These are phyloP conservation scores for Tripterygium wilfordii DNA, from an alignment of 177 flowering plant species.

Conservation along the genomic window DNA sequence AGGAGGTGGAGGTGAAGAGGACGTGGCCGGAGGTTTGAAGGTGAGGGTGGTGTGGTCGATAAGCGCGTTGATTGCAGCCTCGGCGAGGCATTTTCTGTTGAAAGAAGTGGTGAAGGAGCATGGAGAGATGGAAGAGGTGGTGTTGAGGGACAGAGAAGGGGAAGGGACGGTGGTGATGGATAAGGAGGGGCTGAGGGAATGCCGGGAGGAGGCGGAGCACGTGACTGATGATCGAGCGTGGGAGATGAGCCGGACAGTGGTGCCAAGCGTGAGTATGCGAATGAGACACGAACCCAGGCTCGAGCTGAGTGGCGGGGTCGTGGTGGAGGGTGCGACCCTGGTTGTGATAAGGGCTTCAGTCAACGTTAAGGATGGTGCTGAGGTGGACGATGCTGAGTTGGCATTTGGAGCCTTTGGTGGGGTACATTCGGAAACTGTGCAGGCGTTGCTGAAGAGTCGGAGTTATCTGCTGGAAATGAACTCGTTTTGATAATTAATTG, in stretches of 20 bases:
- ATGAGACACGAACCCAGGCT: constrained; percentile 41
- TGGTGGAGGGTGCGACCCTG: constrained; percentile 44
- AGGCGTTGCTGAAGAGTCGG: constrained; percentile 26
- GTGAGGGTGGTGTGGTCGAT: constrained; percentile 48
- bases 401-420: constrained; percentile 31
- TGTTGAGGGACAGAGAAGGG: constrained; percentile 37
- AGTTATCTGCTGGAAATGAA: constrained; percentile 50
- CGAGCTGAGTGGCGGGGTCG: constrained; percentile 25
- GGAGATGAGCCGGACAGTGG: constrained; percentile 22
- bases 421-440: constrained; percentile 26
- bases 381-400: constrained; percentile 22
- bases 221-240: constrained; percentile 15
- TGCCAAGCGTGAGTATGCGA: constrained; percentile 41
- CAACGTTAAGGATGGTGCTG: constrained; percentile 1
- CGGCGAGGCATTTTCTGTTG: constrained; percentile 44
- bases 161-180: constrained; percentile 50
- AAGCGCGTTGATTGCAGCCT: constrained; percentile 46
- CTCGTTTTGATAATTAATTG: constrained; percentile 20
- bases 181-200: constrained; percentile 30
- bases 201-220: constrained; percentile 16
- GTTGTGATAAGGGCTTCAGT: constrained; percentile 38
- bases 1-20: neutral
- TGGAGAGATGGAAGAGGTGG: constrained; percentile 23
- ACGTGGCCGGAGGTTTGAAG: constrained; percentile 27
- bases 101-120: constrained; percentile 38